These are phyloP conservation scores for Penicillium hesseltinei DNA, from an alignment of 2,329 filamentous ascomycete species.

Conservation along the genomic window DNA sequence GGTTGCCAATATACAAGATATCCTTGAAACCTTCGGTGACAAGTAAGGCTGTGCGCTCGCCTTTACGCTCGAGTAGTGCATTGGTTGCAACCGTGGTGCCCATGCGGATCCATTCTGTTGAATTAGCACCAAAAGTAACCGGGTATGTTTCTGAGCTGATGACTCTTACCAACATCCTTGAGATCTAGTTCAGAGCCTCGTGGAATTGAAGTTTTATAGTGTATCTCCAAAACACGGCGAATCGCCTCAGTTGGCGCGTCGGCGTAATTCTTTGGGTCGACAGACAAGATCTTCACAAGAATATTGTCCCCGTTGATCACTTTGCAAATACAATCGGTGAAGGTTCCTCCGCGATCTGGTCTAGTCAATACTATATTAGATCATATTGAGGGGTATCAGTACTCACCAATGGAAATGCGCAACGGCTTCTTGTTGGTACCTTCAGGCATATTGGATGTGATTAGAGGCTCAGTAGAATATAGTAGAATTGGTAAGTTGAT, in stretches of 20 bases:
- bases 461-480: neutral
- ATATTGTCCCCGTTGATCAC: conserved; percentile 50
- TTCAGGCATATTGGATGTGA: conserved; percentile 3
- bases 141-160: neutral
- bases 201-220: conserved; percentile 11
- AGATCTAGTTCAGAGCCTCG: conserved; percentile 15
- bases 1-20: conserved; percentile 80
- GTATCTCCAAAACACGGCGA: conserved; percentile 12
- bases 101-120: conserved; percentile 65
- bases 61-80: conserved; percentile 54
- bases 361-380: neutral
- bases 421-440: neutral
- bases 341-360: conserved; percentile 42
- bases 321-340: conserved; percentile 13
- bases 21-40: conserved; percentile 80
- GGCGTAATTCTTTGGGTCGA: conserved; percentile 81
- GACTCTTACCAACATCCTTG: conserved; percentile 9
- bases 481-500: too few species aligned
- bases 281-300: conserved; percentile 79
- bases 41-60: conserved; percentile 19
- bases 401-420: conserved; percentile 1
- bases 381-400: neutral
- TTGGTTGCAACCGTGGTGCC: conserved; percentile 90
- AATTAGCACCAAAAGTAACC: neutral
- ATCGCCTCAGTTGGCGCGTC: conserved; percentile 56